Conservation (phyloP, 2,329 filamentous ascomycete species). For the Cladosporium cucumerinum region DNA sequence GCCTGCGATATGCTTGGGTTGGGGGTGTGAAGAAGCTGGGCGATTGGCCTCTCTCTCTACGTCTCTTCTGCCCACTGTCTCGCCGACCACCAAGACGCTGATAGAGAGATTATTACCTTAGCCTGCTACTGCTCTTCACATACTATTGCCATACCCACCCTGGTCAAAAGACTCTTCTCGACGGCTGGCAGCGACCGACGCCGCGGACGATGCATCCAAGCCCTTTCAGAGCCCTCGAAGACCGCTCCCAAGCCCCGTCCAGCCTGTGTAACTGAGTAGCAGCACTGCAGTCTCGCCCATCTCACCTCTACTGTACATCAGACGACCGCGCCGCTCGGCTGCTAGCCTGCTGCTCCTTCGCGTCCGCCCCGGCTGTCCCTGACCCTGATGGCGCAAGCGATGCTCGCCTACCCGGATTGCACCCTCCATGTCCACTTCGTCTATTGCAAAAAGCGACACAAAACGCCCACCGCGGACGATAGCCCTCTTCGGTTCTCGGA, state of each 20-base stretch:
- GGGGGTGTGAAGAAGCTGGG: not conserved
- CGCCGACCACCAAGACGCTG: not conserved
- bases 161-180: not conserved
- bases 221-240: not conserved
- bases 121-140: not conserved
- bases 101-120: not conserved
- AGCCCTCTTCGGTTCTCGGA: conserved; percentile 2
- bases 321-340: not conserved
- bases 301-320: not conserved
- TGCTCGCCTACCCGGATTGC: not conserved
- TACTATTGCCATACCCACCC: not conserved
- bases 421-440: not conserved
- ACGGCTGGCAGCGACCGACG: not conserved
- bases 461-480: not conserved
- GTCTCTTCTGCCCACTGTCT: not conserved
- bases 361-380: not conserved
- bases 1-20: not conserved
- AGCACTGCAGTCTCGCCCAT: not conserved
- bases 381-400: not conserved
- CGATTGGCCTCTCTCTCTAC: not conserved
- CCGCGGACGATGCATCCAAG: conserved; percentile 6
- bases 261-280: not conserved
- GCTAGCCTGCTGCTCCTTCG: not conserved
- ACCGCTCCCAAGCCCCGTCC: not conserved
- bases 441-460: not conserved